Evolutionary conservation across 2,329 filamentous ascomycete species (phyloP).

Genomic region (Dothideomycetes sp.): DNA sequence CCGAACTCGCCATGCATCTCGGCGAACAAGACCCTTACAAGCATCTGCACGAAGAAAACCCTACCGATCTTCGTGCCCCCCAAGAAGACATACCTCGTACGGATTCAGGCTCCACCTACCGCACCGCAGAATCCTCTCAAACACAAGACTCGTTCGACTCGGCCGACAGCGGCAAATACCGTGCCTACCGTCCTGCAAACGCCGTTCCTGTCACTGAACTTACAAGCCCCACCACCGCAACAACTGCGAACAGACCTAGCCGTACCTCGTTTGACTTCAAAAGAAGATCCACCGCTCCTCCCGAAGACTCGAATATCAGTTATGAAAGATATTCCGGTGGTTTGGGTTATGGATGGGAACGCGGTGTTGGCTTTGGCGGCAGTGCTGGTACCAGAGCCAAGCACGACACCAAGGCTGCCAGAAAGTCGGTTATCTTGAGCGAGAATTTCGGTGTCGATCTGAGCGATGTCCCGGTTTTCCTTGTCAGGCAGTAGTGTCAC

Average conservation of each 20-base stretch:
- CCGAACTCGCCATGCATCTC: conserved; percentile 14
- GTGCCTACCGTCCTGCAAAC: conserved; percentile 9
- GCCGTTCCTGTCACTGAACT: conserved; percentile 3
- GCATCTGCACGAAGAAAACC: conserved; percentile 1
- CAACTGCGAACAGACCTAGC: conserved; percentile 13
- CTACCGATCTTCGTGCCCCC: conserved; percentile 10
- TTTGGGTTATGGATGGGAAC: conserved; percentile 29
- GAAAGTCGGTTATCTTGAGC: conserved; percentile 27
- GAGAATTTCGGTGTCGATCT: conserved; percentile 30
- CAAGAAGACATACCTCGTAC: conserved; percentile 18
- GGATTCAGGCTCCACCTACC: conserved; percentile 21
- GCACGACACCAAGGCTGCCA: conserved; percentile 19
- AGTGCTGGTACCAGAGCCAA: conserved; percentile 28
- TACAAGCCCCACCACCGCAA: neutral
- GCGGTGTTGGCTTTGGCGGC: conserved; percentile 26
- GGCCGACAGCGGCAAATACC: conserved; percentile 12
- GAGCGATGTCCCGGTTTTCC: conserved; percentile 32
- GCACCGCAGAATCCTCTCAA: conserved; percentile 18
- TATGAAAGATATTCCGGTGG: conserved; percentile 30
- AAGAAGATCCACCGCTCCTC: conserved; percentile 1
- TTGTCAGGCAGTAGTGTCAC: conserved; percentile 20
- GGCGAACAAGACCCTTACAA: conserved; percentile 9
- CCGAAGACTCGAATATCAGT: conserved; percentile 14
- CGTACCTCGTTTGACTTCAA: neutral
- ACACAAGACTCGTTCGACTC: conserved; percentile 6